Percentiles rank a stretch among this genome's conserved stretches.
Conservation (phyloP, 352 stramenopile genomes). For the Chrysophaeum taylorii region DNA sequence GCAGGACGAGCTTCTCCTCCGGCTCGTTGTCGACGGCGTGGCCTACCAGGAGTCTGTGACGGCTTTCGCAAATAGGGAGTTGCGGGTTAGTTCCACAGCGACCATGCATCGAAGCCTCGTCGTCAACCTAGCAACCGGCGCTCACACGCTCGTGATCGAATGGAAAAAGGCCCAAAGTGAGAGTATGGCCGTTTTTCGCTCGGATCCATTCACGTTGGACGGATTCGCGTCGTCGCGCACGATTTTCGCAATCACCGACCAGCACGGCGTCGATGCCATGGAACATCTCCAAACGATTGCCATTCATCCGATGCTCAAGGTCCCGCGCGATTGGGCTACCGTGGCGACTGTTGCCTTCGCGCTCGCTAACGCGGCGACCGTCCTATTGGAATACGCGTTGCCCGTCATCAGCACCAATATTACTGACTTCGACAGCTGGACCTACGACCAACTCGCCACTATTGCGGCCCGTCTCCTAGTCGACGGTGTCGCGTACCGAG, state of each 20-base stretch:
- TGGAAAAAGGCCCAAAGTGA: conserved; percentile 29
- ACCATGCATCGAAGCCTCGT: background rate
- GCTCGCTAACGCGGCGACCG: too few species aligned
- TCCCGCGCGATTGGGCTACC: background rate
- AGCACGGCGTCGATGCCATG: conserved; percentile 13
- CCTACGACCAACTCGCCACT: conserved; percentile 36
- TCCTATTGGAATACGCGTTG: too few species aligned
- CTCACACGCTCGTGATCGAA: conserved; percentile 29
- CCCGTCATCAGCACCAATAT: too few species aligned
- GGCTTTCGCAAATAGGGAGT: conserved; percentile 10
- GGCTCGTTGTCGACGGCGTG: conserved; percentile 34
- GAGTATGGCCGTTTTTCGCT: conserved; percentile 30
- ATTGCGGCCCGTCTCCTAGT: conserved; percentile 32
- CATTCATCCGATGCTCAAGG: background rate
- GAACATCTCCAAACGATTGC: background rate
- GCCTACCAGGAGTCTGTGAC: conserved; percentile 24
- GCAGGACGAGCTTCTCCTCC: conserved; percentile 28
- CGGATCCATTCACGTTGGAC: conserved; percentile 30
- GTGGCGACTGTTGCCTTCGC: background rate
- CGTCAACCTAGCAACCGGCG: conserved; percentile 21
- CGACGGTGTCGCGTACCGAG: conserved; percentile 31
- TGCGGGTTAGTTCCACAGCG: background rate
- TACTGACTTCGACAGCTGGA: conserved; percentile 37
- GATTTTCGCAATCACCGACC: conserved; percentile 31
- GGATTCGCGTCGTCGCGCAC: conserved; percentile 34